phyloP scores from a whole-genome alignment of 2,329 filamentous ascomycete species.

The Trichothecium sympodiale region DNA sequence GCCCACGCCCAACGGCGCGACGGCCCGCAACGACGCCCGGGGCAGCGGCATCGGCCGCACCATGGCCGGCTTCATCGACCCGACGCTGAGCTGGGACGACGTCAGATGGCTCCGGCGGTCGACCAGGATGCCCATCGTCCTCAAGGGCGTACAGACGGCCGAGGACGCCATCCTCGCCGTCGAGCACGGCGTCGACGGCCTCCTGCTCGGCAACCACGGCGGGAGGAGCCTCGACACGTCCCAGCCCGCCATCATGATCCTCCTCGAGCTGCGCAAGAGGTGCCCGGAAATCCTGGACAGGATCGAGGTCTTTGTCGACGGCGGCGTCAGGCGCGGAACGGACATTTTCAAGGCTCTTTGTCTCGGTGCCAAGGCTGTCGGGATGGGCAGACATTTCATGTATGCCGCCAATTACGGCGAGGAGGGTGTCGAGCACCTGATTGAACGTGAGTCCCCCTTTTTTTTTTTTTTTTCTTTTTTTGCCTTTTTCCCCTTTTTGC shows the following conservation, averaged over 20 bases:
- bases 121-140: conserved; percentile 29
- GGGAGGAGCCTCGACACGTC: conserved; percentile 42
- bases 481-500: too few species aligned
- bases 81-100: conserved; percentile 51
- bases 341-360: conserved; percentile 59
- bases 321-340: conserved; percentile 52
- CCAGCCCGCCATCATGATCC: conserved; percentile 4
- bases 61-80: conserved; percentile 46
- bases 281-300: conserved; percentile 48
- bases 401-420: conserved; percentile 51
- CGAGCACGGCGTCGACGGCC: conserved; percentile 51
- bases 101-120: conserved; percentile 45
- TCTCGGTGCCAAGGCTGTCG: conserved; percentile 52
- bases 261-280: conserved; percentile 52
- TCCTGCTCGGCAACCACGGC: conserved; percentile 62
- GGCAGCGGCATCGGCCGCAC: conserved; percentile 43
- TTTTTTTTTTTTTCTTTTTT: too few species aligned
- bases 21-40: conserved; percentile 37
- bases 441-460: conserved; percentile 32
- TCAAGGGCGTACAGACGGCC: conserved; percentile 17
- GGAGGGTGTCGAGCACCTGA: conserved; percentile 40
- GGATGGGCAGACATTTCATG: conserved; percentile 49
- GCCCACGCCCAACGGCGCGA: conserved; percentile 36
- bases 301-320: conserved; percentile 53
- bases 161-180: conserved; percentile 29